Evolutionary conservation across 208 protist species (phyloP).

Genomic region (Strigomonas oncopelti): DNA sequence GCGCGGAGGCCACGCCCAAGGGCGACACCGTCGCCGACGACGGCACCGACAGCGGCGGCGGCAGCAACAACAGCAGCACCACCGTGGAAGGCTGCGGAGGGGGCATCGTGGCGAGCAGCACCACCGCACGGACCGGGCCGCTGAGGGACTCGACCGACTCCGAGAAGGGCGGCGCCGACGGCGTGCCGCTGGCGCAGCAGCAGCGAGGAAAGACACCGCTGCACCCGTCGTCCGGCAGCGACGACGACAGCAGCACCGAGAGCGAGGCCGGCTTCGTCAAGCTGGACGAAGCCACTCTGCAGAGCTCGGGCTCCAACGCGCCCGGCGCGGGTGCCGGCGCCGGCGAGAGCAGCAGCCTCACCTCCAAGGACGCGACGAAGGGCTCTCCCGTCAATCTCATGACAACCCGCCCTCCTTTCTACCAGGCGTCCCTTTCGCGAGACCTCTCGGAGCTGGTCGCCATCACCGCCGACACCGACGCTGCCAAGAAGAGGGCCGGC

Average conservation of each 20-base stretch:
- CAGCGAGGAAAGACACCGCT: constrained; percentile 1
- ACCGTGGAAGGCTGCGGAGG: too few species aligned
- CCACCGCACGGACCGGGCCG: too few species aligned
- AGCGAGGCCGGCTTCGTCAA: neutral
- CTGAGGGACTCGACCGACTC: neutral
- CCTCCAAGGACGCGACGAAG: neutral
- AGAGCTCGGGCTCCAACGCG: neutral
- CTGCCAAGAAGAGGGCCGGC: neutral
- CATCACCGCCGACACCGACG: neutral
- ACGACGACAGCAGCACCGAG: constrained; percentile 5
- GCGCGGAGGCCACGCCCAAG: neutral
- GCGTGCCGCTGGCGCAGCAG: constrained; percentile 8
- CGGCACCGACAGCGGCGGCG: neutral
- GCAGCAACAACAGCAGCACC: neutral
- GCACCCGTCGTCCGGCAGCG: constrained; percentile 8
- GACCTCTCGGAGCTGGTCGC: neutral
- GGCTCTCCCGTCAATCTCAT: neutral
- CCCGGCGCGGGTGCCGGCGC: too few species aligned
- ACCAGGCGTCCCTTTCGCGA: neutral
- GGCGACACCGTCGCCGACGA: neutral
- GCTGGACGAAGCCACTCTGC: neutral
- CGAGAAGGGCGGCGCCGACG: neutral
- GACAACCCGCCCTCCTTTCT: neutral
- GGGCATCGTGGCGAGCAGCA: too few species aligned
- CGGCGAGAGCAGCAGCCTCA: neutral